Evolutionary conservation across 768 basidiomycete species (phyloP).

Genomic region (Lactarius akahatsu): DNA sequence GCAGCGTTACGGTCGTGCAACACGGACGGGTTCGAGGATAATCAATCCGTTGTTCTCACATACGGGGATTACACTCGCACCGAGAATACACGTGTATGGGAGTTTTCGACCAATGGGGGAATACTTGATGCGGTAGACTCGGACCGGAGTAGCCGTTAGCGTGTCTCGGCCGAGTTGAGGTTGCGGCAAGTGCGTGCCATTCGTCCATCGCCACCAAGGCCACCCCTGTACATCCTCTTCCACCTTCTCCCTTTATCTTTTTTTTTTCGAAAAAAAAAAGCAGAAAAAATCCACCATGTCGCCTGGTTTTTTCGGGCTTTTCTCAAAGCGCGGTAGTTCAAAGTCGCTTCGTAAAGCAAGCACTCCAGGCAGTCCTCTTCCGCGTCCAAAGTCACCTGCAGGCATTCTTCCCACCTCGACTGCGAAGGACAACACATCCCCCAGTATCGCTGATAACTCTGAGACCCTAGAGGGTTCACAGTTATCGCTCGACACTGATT

Average conservation of each 20-base stretch:
- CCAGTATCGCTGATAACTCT: conserved; percentile 21
- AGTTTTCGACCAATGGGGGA: background rate
- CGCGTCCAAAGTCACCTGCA: background rate
- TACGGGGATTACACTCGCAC: background rate
- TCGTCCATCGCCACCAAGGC: background rate
- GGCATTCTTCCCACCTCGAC: conserved; percentile 9
- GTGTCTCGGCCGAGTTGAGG: conserved; percentile 1
- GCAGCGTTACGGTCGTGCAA: background rate
- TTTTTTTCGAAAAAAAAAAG: background rate
- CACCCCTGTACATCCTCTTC: background rate
- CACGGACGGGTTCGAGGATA: too few relatives aligned
- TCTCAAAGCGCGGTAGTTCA: conserved; percentile 23
- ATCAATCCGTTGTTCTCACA: background rate
- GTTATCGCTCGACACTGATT: conserved; percentile 26
- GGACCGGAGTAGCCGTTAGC: background rate
- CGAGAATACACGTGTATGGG: background rate
- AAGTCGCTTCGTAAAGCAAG: background rate
- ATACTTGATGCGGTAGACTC: background rate
- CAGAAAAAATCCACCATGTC: conserved; percentile 7
- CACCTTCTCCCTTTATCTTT: background rate
- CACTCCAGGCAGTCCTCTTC: conserved; percentile 2
- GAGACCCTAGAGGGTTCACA: conserved; percentile 19
- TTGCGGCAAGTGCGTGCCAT: background rate
- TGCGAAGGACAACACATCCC: conserved; percentile 9
- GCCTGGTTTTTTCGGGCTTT: conserved; percentile 18